Base-by-base conservation (phyloP, 2,329 filamentous ascomycete species). In the Periconia macrospinosa region DNA sequence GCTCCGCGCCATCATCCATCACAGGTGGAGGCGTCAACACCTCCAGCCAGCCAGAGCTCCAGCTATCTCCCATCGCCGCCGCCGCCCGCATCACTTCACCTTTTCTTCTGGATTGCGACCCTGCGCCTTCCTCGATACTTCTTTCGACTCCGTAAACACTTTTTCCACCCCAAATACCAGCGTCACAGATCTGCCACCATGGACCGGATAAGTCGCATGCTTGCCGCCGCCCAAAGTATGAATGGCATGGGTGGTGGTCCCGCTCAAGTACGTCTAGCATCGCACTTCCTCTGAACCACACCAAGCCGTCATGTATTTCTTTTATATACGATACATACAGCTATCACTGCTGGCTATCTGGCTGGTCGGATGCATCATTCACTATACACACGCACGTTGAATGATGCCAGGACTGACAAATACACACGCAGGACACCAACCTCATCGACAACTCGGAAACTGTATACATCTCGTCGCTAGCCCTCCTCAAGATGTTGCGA, bases 381-480 rank as follows among this genome's bases (percentile, higher is more conserved):
- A 27, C 8, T 27, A 27, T 27, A 27, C 23, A 27, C 23, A 27
- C 8, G 23, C 23, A 27, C 23, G 23, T 8, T 27, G 23, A 27
- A 27, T 27, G 23, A 27, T 27, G 23, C 43, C 60, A 62, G 50
- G 45, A 42, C 52, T 55, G 45, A 55, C 54, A 37, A 37, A 37
- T 37, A 37, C 33, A 37, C 33, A 37, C 40, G 40, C 50, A 96
- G 91, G 93, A 97, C 69, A 94, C 93, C 40, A 92, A 89, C 72
- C 85, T 99, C 56, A 95, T 99, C 76, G 94, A 99, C 76, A 99
- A 99, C 80, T 96, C 93, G 68, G 94, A 99, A 81, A 99, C 94
- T 33, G 94, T 99, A 65, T 96, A 99, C 80, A 99, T 99, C 69
- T 99, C 94, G 49, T 99, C 94, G 46, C 86, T 99, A 57, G 94